These are phyloP conservation scores for Microbotryum violaceum DNA, from an alignment of 1,284 basidiomycete genomes.

Conservation along the genomic window DNA sequence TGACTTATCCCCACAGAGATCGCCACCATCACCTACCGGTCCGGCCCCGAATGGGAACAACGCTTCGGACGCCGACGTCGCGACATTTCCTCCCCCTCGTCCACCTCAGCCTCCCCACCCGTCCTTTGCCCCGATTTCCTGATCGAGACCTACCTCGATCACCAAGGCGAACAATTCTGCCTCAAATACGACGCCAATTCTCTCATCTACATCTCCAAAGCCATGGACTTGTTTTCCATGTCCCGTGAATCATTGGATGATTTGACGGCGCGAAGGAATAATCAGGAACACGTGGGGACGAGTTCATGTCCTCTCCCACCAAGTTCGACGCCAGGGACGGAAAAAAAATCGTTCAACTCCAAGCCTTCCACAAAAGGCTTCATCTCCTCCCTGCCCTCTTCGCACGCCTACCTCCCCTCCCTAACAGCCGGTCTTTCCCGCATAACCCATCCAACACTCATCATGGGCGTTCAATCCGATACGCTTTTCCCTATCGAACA, in stretches of 20 bases:
- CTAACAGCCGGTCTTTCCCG: slow-evolving; percentile 76
- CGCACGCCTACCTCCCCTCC: slow-evolving; percentile 62
- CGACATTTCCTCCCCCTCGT: slow-evolving; percentile 25
- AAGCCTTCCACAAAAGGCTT: slow-evolving; percentile 17
- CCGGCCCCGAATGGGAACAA: slow-evolving; percentile 97
- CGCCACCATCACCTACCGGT: slow-evolving; percentile 97
- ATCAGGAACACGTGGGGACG: neutral
- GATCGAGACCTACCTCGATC: slow-evolving; percentile 97
- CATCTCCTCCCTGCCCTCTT: slow-evolving; percentile 50
- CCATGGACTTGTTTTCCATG: slow-evolving; percentile 99
- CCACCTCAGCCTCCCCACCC: slow-evolving; percentile 43
- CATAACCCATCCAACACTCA: slow-evolving; percentile 72
- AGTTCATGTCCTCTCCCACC: slow-evolving; percentile 45
- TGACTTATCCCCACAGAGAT: slow-evolving; percentile 57
- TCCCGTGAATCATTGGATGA: slow-evolving; percentile 66
- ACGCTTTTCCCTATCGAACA: slow-evolving; percentile 97
- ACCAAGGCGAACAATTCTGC: slow-evolving; percentile 83
- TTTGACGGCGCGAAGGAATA: slow-evolving; percentile 43
- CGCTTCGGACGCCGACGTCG: slow-evolving; percentile 79
- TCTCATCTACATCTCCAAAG: slow-evolving; percentile 95
- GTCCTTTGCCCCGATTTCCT: slow-evolving; percentile 89
- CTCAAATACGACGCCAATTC: slow-evolving; percentile 99
- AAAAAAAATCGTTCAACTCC: slow-evolving; percentile 52
- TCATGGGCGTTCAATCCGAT: slow-evolving; percentile 93
- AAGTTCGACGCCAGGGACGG: slow-evolving; percentile 35